These are phyloP conservation scores for Vigna mungo DNA, from an alignment of 306 rosid genomes.

Conservation along the genomic window DNA sequence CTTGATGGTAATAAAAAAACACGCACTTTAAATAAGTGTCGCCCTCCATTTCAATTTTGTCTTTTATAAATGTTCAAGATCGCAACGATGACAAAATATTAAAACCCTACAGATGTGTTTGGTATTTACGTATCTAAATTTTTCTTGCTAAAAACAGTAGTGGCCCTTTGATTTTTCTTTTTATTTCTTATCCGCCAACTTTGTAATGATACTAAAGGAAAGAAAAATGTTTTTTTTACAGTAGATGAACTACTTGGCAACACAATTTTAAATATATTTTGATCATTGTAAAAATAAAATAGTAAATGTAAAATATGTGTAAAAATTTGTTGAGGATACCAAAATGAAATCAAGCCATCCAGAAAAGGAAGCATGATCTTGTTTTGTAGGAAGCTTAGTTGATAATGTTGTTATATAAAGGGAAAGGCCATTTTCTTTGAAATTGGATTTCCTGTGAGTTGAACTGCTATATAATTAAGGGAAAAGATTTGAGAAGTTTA, in stretches of 20 bases:
- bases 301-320: too few relatives aligned
- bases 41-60: too few relatives aligned
- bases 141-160: not conserved
- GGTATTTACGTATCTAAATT: not conserved
- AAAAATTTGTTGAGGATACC: too few relatives aligned
- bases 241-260: too few relatives aligned
- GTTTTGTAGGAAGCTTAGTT: slow-evolving; percentile 13
- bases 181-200: not conserved
- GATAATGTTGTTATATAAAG: not conserved
- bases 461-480: not conserved
- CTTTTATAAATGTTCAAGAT: too few relatives aligned
- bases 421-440: slow-evolving; percentile 19
- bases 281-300: too few relatives aligned
- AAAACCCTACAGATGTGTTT: not conserved
- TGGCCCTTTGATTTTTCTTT: not conserved
- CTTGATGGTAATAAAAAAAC: too few relatives aligned
- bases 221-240: not conserved
- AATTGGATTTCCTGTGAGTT: not conserved
- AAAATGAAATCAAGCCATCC: not conserved
- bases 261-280: too few relatives aligned
- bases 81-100: not conserved
- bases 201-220: not conserved
- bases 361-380: not conserved
- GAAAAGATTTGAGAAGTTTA: not conserved
- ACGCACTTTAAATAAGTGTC: too few relatives aligned